These are phyloP conservation scores for Hypomontagnella monticulosa DNA, from an alignment of 495 filamentous ascomycete species.

Conservation along the genomic window DNA sequence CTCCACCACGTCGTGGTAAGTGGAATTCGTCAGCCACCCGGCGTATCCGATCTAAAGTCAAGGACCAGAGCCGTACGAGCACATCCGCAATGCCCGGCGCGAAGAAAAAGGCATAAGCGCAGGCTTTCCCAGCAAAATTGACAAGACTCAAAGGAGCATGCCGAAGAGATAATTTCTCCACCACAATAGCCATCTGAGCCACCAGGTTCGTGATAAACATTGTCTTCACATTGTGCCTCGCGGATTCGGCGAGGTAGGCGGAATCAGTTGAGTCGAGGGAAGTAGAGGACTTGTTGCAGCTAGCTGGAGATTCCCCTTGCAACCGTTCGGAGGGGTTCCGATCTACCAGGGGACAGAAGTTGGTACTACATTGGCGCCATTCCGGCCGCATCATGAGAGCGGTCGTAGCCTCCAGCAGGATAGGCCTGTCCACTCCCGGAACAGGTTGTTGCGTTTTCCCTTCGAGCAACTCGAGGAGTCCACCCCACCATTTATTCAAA, in stretches of 20 bases:
- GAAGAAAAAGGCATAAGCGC: conserved; percentile 96
- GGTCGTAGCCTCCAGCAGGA: conserved; percentile 81
- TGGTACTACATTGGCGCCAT: conserved; percentile 80
- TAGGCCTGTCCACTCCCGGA: conserved; percentile 80
- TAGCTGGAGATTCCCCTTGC: conserved; percentile 48
- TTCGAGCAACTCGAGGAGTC: conserved; percentile 85
- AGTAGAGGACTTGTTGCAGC: conserved; percentile 61
- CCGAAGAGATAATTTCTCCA: conserved; percentile 90
- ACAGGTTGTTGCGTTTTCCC: conserved; percentile 59
- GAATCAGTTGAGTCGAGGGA: conserved; percentile 71
- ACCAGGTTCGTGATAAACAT: conserved; percentile 88
- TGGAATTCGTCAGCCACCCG: conserved; percentile 74
- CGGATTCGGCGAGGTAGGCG: conserved; percentile 85
- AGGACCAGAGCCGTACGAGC: conserved; percentile 83
- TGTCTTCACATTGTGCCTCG: conserved; percentile 92
- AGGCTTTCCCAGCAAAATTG: conserved; percentile 91
- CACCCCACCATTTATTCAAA: conserved; percentile 96
- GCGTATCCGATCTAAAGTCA: conserved; percentile 70
- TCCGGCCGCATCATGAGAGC: conserved; percentile 92
- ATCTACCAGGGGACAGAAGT: conserved; percentile 66
- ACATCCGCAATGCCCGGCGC: conserved; percentile 89
- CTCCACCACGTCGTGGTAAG: conserved; percentile 57
- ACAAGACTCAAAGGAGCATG: conserved; percentile 93
- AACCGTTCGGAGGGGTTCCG: conserved; percentile 55
- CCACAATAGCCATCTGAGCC: conserved; percentile 86